Evolutionary conservation across 495 filamentous ascomycete genomes (phyloP).

Genomic region (Neurospora sp.): DNA sequence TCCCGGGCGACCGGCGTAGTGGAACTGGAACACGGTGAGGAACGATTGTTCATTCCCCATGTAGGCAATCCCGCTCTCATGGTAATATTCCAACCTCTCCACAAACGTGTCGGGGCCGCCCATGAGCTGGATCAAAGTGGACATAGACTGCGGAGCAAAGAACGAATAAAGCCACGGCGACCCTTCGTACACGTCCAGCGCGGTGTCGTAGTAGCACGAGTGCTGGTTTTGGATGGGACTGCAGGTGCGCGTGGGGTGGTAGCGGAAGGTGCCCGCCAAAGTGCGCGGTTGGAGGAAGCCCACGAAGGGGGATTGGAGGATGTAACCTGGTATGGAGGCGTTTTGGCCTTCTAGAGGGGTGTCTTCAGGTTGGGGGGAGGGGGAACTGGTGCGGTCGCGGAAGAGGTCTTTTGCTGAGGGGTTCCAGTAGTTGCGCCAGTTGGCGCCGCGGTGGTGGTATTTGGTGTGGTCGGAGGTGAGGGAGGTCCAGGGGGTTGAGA

Average conservation of each 20-base stretch:
- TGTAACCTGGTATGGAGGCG: not conserved
- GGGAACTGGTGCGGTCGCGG: constrained; percentile 5
- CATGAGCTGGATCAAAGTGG: constrained; percentile 43
- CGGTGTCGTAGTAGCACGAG: constrained; percentile 44
- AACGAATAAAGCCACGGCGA: constrained; percentile 62
- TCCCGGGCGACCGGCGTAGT: constrained; percentile 58
- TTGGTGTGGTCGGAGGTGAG: constrained; percentile 36
- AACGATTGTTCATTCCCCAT: constrained; percentile 68
- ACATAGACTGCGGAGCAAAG: constrained; percentile 66
- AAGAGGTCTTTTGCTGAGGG: constrained; percentile 27
- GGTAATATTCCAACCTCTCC: constrained; percentile 52
- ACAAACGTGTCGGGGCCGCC: constrained; percentile 51
- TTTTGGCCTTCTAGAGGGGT: not conserved
- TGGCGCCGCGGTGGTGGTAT: constrained; percentile 44
- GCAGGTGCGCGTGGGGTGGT: constrained; percentile 59
- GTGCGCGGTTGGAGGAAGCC: constrained; percentile 62
- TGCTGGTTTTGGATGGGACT: constrained; percentile 35
- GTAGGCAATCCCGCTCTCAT: constrained; percentile 52
- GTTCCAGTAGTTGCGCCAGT: constrained; percentile 49
- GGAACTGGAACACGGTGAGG: constrained; percentile 61
- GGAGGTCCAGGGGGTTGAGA: not conserved
- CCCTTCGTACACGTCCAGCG: constrained; percentile 60
- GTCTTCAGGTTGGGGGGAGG: not conserved
- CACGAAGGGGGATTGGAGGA: constrained; percentile 36
- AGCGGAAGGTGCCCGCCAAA: constrained; percentile 51